Base-by-base conservation (phyloP, 2,329 filamentous ascomycete genomes). In the Fusarium acutatum region DNA sequence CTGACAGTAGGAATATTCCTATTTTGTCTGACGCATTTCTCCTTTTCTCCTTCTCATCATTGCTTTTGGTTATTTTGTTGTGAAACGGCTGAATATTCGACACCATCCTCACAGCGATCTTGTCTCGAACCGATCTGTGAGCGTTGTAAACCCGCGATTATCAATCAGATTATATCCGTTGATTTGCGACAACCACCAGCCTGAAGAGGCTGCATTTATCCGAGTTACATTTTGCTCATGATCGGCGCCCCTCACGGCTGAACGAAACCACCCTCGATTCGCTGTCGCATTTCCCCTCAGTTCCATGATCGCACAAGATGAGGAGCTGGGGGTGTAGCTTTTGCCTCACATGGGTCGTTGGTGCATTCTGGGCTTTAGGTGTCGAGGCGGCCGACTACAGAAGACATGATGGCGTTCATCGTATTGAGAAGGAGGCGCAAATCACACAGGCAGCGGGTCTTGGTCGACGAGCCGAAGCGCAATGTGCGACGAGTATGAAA, bases 331-430 rank as follows among this genome's bases (percentile, higher is more conserved):
- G 71, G 64, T 77, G 75, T 58, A 73, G 57, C 58, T 71, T 65
- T 56, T 76, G 64, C 63, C 64, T 72, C 63, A 67, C 54, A 62
- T 69, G 58, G 26, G 37, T 75, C n/a, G 46, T 76, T 49, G 65
- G 56, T 52, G 75, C 69, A 30, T 52, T 79, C 7, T 78, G 69
- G 75, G 67, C 60, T 41, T 64, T 60, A 54, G 61, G 53, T 52
- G 54, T 73, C 32, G 67, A 68, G 32, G 79, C 78, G n/a, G 69
- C 71, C 37, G 79, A 81, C 3, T 75, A 78, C 47, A 81, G 66
- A 61, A 73, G 76, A 60, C 62, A 72, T 26, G 81, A 81, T 63
- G 80, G 79, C 11, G 58, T 81, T 50, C 81, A 82, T 52, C 69
- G 79, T 32, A 56, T 80, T 34, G 76, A 77, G 62, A 82, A 81